Evolutionary conservation across 805 yeast species (phyloP), one percentile per base, ranked within the genome.

Genomic region (Spathaspora hagerdaliae): DNA sequence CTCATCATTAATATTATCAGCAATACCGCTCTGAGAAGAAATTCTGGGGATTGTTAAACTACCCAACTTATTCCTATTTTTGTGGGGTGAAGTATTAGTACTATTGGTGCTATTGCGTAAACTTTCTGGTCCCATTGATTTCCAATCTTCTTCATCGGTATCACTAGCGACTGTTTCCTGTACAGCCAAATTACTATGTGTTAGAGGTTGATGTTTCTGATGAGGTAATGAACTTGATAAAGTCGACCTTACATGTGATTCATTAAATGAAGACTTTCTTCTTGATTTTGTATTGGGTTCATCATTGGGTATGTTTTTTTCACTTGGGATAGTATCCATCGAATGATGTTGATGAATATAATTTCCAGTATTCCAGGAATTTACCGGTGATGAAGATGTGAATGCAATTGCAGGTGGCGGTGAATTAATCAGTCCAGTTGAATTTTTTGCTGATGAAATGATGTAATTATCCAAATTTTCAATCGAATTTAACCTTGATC

Each of bases 131-230:
- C 97, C 97, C 44, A 91, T 84, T 0, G 89, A 69, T 50, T 83
- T 86, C 99, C 99, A 92, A 64, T 92, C 98, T 64, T 92, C 99
- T 59, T 92, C 98, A 63, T 92, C 99, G 0, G 99, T 92, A 57
- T 88, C 96, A 38, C 41, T 39, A 10, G 31, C 35, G 12, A 27
- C 31, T 8, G 15, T n/a, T 13, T 19, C 31, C 19, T 36, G 31
- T 10, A 24, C 13, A 6, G 39, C 39, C 27, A 29, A 29, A 29
- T 29, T 29, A 29, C 32, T 29, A 29, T 29, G 32, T 3, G 32
- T 29, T 9, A 38, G 11, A 32, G 33, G 29, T 38, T 13, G 40
- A 27, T n/a, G 24, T 27, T 27, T 31, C 26, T 12, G 40, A 27
- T 13, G 14, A 36, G 27, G 36, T 26, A 31, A 24, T 34, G 33